Evolutionary conservation across 2,329 filamentous ascomycete species (phyloP).

Genomic region (Macrophomina phaseolina): DNA sequence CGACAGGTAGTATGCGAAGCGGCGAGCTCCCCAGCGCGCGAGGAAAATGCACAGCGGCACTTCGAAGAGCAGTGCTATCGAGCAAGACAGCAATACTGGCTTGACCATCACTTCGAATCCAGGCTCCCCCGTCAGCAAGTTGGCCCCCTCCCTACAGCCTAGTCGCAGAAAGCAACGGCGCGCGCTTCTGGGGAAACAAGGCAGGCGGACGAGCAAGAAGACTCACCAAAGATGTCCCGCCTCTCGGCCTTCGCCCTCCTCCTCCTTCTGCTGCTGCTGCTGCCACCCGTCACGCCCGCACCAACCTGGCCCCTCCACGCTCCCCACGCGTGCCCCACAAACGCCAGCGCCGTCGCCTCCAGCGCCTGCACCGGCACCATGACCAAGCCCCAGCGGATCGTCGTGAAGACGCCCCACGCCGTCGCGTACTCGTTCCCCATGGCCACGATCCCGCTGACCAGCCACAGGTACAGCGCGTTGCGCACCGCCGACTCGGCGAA

Average conservation of each 20-base stretch:
- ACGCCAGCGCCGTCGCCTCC: conserved; percentile 68
- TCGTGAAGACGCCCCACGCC: conserved; percentile 76
- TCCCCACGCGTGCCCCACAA: conserved; percentile 72
- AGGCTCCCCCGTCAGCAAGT: too few species aligned
- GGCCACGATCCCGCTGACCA: conserved; percentile 67
- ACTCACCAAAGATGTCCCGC: conserved; percentile 40
- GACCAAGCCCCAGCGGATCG: conserved; percentile 74
- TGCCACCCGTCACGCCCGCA: too few species aligned
- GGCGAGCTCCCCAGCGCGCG: conserved; percentile 62
- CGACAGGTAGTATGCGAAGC: conserved; percentile 69
- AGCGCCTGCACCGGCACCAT: conserved; percentile 75
- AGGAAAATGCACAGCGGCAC: conserved; percentile 68
- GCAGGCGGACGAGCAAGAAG: conserved; percentile 28
- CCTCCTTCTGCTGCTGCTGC: not conserved
- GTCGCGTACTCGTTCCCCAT: conserved; percentile 71
- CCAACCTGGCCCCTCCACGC: conserved; percentile 44
- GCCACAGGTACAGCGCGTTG: conserved; percentile 74
- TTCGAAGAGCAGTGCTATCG: conserved; percentile 63
- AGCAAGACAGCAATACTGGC: conserved; percentile 61
- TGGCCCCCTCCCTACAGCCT: too few species aligned
- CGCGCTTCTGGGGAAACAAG: too few species aligned
- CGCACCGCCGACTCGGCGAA: conserved; percentile 70
- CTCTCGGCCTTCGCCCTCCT: not conserved
- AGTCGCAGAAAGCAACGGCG: too few species aligned
- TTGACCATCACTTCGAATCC: conserved; percentile 46